Evolutionary conservation across 1,139 yeast species (phyloP).

Genomic region (Lodderomyces beijingensis): DNA sequence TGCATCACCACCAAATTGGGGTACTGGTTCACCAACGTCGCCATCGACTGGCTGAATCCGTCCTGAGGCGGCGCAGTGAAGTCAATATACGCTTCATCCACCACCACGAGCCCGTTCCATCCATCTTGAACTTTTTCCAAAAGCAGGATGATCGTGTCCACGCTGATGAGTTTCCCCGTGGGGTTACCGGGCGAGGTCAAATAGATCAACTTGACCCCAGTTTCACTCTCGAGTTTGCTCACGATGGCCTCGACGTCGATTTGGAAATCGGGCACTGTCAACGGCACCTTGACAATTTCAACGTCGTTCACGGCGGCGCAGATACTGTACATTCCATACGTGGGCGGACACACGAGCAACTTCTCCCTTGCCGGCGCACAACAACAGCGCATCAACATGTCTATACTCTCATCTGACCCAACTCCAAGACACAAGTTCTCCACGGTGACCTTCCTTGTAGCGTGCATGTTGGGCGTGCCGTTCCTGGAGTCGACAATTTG

Average conservation of each 20-base stretch:
- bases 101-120: constrained; percentile 79
- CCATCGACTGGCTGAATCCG: constrained; percentile 49
- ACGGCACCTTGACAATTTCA: constrained; percentile 66
- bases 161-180: constrained; percentile 64
- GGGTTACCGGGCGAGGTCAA: constrained; percentile 99
- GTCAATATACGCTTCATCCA: constrained; percentile 95
- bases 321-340: constrained; percentile 94
- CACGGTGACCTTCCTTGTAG: constrained; percentile 40
- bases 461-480: constrained; percentile 28
- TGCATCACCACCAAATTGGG: constrained; percentile 87
- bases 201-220: constrained; percentile 66
- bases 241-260: constrained; percentile 56
- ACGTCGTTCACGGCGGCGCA: constrained; percentile 90
- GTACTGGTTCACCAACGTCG: constrained; percentile 77
- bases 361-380: constrained; percentile 83
- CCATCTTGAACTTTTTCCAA: constrained; percentile 34
- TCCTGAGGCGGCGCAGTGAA: constrained; percentile 31
- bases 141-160: constrained; percentile 46
- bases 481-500: constrained; percentile 72
- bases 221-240: constrained; percentile 50
- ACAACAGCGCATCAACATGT: constrained; percentile 77
- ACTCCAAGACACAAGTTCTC: constrained; percentile 89
- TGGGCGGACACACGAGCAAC: constrained; percentile 85
- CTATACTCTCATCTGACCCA: constrained; percentile 96
- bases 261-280: constrained; percentile 56